Percentiles rank a stretch among this genome's conserved stretches.
Conservation (phyloP, 768 basidiomycete genomes). For the Pisolithus marmoratus region DNA sequence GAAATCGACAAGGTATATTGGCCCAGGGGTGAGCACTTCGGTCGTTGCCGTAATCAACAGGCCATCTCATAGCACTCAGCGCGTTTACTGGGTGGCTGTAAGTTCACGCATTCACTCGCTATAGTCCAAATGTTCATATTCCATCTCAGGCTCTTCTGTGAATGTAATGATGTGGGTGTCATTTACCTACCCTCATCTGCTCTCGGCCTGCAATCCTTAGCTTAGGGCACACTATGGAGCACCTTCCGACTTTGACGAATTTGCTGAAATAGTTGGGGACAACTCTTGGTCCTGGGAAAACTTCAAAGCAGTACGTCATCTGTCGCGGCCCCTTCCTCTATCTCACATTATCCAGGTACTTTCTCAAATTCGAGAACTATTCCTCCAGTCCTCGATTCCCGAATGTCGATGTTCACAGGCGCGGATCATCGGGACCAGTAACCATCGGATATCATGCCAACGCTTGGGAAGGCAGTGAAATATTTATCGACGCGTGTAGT, state of each 20-base stretch:
- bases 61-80: constrained; percentile 29
- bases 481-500: constrained; percentile 51
- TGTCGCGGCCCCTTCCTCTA: background rate
- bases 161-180: constrained; percentile 48
- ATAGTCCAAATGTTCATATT: background rate
- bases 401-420: constrained; percentile 40
- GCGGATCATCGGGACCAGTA: constrained; percentile 52
- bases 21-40: constrained; percentile 52
- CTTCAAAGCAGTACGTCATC: constrained; percentile 39
- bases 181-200: background rate
- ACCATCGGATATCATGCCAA: constrained; percentile 52
- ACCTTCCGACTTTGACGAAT: constrained; percentile 66
- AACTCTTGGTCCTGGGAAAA: constrained; percentile 52
- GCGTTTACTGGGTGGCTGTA: constrained; percentile 71
- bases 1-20: constrained; percentile 46
- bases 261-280: constrained; percentile 49
- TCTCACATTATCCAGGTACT: constrained; percentile 41
- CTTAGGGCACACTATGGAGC: constrained; percentile 51
- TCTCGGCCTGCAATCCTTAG: constrained; percentile 3
- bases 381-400: constrained; percentile 45
- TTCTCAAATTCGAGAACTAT: constrained; percentile 62
- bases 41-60: background rate
- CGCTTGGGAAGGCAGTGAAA: constrained; percentile 37
- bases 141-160: constrained; percentile 47
- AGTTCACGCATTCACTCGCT: constrained; percentile 18